Evolutionary conservation across 192 early-diverging fungal genomes (phyloP), one percentile per base, ranked within the genome.

Genomic region (Haplosporangium gracile): DNA sequence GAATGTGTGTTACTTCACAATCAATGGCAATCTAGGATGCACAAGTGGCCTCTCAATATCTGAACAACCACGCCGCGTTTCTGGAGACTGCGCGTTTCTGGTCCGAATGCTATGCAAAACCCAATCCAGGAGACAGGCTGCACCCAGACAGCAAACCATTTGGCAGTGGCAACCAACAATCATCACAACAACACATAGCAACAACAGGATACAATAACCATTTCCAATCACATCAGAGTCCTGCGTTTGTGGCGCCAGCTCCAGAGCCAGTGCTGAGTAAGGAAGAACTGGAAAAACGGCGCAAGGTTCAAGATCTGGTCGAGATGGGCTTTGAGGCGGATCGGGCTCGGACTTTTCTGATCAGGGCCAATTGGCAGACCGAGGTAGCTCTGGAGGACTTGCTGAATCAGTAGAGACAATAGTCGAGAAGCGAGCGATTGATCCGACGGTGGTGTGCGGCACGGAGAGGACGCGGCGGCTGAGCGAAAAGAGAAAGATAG

Each of bases 21-120:
- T 45, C 26, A 32, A 29, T 49, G 5, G 20, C 51, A 8, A 43
- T 45, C 1, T 77, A 92, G 90, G 91, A 92, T 45, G 90, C 91
- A 1, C 85, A 91, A 85, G 92, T 92, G 24, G 92, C 92, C 0
- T 82, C 86, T 8, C 84, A 90, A n/a, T 92, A 91, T 57, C 55
- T 90, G 40, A 80, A 89, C 39, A 73, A 91, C 57, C 68, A 80
- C 38, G 42, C 68, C 2, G 89, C 77, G 13, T 92, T 91, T 68
- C 74, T 79, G n/a, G 78, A 82, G 32, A 92, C 88, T 0, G 92
- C 92, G 15, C 43, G 70, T 24, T 82, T 83, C 49, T 92, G 92
- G 92, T 91, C 92, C 1, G 80, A 88, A 16, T 84, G 90, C 18
- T 90, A 92, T 38, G 91, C 91, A 5, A 88, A 90, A 55, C 79